Evolutionary conservation across 768 basidiomycete species (phyloP), one percentile per base, ranked within the genome.

Genomic region (Chiua virens): DNA sequence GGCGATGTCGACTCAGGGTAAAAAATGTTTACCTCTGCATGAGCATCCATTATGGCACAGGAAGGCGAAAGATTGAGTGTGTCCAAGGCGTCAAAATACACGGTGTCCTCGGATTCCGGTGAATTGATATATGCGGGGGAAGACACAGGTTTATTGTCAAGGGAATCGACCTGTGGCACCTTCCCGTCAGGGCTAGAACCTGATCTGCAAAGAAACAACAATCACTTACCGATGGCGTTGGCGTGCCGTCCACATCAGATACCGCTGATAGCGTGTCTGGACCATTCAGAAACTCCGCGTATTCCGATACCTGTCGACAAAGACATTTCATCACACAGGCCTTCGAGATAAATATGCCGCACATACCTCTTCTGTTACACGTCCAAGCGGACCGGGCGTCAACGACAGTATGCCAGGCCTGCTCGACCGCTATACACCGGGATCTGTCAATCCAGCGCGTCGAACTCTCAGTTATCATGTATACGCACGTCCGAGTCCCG

Each of bases 51-150:
- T 23, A 49, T 27, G 28, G 47, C 51, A 41, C 21, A 46, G 1
- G 52, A 51, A 38, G 21, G 47, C 8, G 51, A 54, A 11, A n/a
- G 13, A 45, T 50, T 49, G 13, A 58, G 15, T 17, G 49, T 46
- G 13, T 64, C 64, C 28, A 67, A 7, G 18, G 61, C 57, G 22
- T 61, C 57, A 49, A 62, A 66, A 48, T 67, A 64, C n/a, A 66
- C 28, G 1, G 64, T 66, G 23, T 37, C 45, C 14, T 50, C 43
- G 1, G 66, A 63, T 18, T 15, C 21, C 4, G 54, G 43, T 21
- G 48, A 55, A 40, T 45, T n/a, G n/a, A n/a, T n/a, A n/a, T n/a
- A n/a, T n/a, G n/a, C 32, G 21, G 51, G 48, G 37, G 20, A 54
- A 49, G 49, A 52, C 47, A 10, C 7, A 20, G 23, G 32, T 25